Conservation (phyloP, 805 yeast genomes). For the Candida incommunis region DNA sequence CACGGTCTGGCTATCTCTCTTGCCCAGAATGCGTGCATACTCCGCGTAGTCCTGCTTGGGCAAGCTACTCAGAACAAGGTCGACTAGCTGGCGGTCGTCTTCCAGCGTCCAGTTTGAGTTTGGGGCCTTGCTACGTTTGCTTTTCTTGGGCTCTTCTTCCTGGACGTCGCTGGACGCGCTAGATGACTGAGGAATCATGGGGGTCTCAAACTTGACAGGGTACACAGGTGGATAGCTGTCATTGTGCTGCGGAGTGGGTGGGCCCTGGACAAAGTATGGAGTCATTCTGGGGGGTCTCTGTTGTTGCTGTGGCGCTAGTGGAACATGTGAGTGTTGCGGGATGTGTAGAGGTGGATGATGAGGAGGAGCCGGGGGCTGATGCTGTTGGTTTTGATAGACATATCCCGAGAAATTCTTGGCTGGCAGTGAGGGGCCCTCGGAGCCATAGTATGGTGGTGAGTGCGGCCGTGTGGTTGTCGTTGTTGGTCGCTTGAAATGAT, state of each 20-base stretch:
- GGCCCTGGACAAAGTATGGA: background rate
- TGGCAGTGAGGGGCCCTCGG: no score
- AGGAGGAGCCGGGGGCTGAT: background rate
- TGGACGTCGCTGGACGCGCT: background rate
- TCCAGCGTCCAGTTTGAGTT: slow-evolving; percentile 21
- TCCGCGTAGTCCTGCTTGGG: slow-evolving; percentile 21
- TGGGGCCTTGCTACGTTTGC: slow-evolving; percentile 19
- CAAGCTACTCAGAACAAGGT: slow-evolving; percentile 18
- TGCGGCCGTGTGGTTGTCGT: background rate
- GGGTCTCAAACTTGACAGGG: slow-evolving; percentile 1
- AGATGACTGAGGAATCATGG: background rate
- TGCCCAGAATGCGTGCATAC: slow-evolving; percentile 19
- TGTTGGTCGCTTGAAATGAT: background rate
- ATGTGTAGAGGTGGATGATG: background rate
- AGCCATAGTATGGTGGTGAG: background rate
- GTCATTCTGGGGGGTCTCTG: background rate
- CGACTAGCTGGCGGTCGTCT: slow-evolving; percentile 19
- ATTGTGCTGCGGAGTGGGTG: background rate
- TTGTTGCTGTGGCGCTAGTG: background rate
- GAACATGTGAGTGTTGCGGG: background rate
- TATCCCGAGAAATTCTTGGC: no score
- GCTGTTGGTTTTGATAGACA: background rate
- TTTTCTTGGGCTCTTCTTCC: background rate
- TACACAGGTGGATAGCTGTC: background rate
- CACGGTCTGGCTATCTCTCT: slow-evolving; percentile 22